A percentile compares a stretch with the other conserved stretches of the same genome.
These are phyloP conservation scores for Mycena alexandri DNA, from an alignment of 768 basidiomycete species.

Conservation along the genomic window DNA sequence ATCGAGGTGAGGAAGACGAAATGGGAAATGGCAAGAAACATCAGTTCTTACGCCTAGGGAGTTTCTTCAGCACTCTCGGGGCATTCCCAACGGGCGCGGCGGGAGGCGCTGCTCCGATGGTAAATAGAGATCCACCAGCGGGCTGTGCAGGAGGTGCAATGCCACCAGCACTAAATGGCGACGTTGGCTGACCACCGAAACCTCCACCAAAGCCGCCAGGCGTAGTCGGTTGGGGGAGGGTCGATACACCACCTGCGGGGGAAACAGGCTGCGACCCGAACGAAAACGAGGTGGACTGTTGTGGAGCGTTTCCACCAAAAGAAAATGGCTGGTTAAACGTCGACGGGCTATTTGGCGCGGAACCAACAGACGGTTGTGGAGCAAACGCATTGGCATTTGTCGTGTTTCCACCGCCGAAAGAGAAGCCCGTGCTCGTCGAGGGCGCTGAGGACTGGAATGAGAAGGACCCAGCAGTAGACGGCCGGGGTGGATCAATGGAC, in stretches of 20 bases:
- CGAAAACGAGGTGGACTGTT: constrained; percentile 51
- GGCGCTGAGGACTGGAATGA: constrained; percentile 58
- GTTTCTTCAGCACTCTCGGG: constrained; percentile 60
- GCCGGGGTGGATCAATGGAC: constrained; percentile 52
- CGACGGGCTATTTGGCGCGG: constrained; percentile 70
- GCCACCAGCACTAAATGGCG: constrained; percentile 57
- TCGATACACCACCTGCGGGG: constrained; percentile 59
- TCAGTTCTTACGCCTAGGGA: constrained; percentile 63
- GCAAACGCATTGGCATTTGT: constrained; percentile 57
- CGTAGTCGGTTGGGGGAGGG: constrained; percentile 53
- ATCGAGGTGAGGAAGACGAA: constrained; percentile 1
- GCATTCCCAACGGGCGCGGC: constrained; percentile 50
- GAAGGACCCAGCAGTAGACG: constrained; percentile 60
- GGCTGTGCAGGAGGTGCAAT: constrained; percentile 43
- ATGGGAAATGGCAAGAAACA: constrained; percentile 7
- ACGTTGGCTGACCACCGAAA: constrained; percentile 55
- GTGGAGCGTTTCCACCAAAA: constrained; percentile 54
- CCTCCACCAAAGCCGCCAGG: constrained; percentile 59
- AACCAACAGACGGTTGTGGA: constrained; percentile 52
- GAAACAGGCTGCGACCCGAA: constrained; percentile 74
- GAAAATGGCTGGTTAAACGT: constrained; percentile 66
- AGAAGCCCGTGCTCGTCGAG: constrained; percentile 53
- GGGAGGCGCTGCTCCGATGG: constrained; percentile 70
- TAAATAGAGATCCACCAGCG: constrained; percentile 62
- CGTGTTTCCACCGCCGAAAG: constrained; percentile 60